Evolutionary conservation across 139 green algal genomes (phyloP), one percentile per base, ranked within the genome.

Genomic region (Micractinium sp.): DNA sequence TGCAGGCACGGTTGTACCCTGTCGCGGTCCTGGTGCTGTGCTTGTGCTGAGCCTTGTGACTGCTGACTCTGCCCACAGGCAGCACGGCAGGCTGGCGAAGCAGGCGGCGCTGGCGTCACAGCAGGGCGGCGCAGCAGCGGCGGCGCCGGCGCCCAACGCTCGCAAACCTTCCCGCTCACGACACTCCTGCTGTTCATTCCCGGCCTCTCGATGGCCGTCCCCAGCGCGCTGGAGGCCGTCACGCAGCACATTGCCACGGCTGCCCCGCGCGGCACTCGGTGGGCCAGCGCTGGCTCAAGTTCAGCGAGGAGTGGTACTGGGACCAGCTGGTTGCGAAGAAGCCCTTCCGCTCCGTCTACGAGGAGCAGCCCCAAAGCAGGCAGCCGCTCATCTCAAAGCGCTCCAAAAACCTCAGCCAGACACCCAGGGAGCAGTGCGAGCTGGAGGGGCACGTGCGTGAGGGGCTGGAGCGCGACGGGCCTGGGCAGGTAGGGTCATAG

Each of bases 391-490:
- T 82, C 77, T 82, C 23, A 56, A 56, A n/a, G 39, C 77, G 77
- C 16, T 12, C 39, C 25, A 25, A 16, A 13, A 82, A 82, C 38
- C 39, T 82, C 15, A 82, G 77, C 77, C 77, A 82, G 77, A 82
- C 77, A 39, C 39, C 77, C 15, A 66, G 77, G 25, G 77, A 82
- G 77, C 77, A 82, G 77, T 82, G 77, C 77, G 77, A 82, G 77
- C 38, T 82, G 38, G 22, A 36, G 39, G 22, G 38, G 22, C 39
- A 9, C 22, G 77, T 82, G 77, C 77, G 15, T 9, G 77, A 82
- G 27, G 77, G 77, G 23, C 39, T 82, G 39, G 77, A 82, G 39
- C 77, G 77, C 22, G 23, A 23, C 0, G 77, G 77, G 77, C 39
- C 39, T 66, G 77, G 77, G 20, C 77, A 82, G 77, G 77, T 61